phyloP scores from a whole-genome alignment of 2,329 filamentous ascomycete genomes.

The Ophiostoma quercus region DNA sequence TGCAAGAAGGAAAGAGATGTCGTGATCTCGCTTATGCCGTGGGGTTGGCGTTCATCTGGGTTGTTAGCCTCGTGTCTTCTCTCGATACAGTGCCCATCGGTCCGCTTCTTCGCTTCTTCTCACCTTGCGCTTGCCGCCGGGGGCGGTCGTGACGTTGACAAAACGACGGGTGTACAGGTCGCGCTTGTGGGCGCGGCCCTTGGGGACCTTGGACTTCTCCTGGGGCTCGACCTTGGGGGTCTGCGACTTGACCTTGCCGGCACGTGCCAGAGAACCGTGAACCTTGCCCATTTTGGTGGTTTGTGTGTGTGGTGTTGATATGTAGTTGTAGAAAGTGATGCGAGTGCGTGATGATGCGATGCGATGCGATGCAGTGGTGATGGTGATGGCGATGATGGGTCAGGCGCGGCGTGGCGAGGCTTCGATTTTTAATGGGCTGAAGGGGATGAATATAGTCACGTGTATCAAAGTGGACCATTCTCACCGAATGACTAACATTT shows the following conservation, averaged over 20 bases:
- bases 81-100: not conserved
- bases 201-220: slow-evolving; percentile 95
- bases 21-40: slow-evolving; percentile 10
- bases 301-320: not conserved
- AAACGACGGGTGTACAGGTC: slow-evolving; percentile 95
- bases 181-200: slow-evolving; percentile 97
- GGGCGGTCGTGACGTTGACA: slow-evolving; percentile 86
- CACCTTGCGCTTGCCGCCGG: slow-evolving; percentile 97
- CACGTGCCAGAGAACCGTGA: slow-evolving; percentile 28
- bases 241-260: slow-evolving; percentile 95
- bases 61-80: not conserved
- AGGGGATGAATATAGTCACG: not conserved
- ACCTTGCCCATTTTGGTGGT: slow-evolving; percentile 28
- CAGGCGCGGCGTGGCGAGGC: not conserved
- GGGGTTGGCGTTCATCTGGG: slow-evolving; percentile 29
- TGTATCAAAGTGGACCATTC: not conserved
- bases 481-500: slow-evolving; percentile 11
- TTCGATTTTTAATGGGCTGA: not conserved
- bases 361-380: not conserved
- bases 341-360: not conserved
- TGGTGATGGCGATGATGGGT: not conserved
- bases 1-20: not conserved
- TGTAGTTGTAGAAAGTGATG: not conserved
- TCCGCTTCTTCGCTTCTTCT: slow-evolving; percentile 1
- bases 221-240: slow-evolving; percentile 84